Percentiles rank a stretch among this genome's conserved stretches.
phyloP scores from a whole-genome alignment of 768 basidiomycete genomes.

The Lentinula sp. region DNA sequence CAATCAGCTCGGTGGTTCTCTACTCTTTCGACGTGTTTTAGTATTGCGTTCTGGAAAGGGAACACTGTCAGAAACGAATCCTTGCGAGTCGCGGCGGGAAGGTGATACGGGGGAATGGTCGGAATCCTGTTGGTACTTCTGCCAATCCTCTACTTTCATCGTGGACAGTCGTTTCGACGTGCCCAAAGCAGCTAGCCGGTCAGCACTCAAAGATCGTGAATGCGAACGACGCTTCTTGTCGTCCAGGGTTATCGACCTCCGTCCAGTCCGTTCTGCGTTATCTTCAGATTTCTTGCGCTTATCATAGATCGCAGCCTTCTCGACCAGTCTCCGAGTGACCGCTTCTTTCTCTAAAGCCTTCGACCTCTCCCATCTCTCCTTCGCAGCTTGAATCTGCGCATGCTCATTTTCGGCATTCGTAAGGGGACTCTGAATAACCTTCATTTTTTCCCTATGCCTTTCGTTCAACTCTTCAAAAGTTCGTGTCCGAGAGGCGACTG shows the following conservation, averaged over 20 bases:
- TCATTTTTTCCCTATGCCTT: constrained; percentile 80
- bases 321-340: constrained; percentile 66
- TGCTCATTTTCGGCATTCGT: constrained; percentile 77
- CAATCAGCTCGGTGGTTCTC: constrained; percentile 16
- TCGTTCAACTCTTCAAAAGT: constrained; percentile 88
- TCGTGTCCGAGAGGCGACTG: constrained; percentile 47
- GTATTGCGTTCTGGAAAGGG: constrained; percentile 46
- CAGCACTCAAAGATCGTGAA: constrained; percentile 55
- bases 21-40: constrained; percentile 25
- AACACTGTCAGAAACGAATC: constrained; percentile 27
- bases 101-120: constrained; percentile 10
- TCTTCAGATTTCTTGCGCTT: constrained; percentile 43
- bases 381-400: constrained; percentile 70
- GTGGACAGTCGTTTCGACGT: constrained; percentile 61
- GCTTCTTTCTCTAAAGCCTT: constrained; percentile 70
- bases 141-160: constrained; percentile 85
- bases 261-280: constrained; percentile 27
- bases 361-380: constrained; percentile 77
- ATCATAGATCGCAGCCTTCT: constrained; percentile 55
- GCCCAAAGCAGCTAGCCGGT: constrained; percentile 43
- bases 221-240: constrained; percentile 33
- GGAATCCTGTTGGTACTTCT: constrained; percentile 58
- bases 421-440: constrained; percentile 75
- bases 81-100: constrained; percentile 27
- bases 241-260: constrained; percentile 23